A percentile compares a stretch with the other conserved stretches of the same genome.
Evolutionary conservation across 176 grass and related monocot genomes (phyloP).

Genomic region (Leersia perrieri): DNA sequence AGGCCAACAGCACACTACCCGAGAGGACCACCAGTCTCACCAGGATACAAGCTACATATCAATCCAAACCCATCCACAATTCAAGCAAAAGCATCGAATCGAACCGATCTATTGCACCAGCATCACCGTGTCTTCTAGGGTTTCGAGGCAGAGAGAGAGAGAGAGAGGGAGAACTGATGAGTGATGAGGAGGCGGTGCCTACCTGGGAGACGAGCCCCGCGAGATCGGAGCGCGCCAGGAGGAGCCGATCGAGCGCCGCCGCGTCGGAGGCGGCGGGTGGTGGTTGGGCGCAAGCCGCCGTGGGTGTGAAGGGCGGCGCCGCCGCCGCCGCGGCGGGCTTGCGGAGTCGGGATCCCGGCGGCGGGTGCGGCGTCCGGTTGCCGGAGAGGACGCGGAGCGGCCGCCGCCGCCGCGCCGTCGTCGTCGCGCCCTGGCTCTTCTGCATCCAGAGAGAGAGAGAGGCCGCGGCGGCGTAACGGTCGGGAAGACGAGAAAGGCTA

Average conservation of each 20-base stretch:
- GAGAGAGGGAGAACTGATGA: neutral
- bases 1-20: neutral
- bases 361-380: slow-evolving; percentile 29
- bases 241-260: slow-evolving; percentile 50
- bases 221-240: slow-evolving; percentile 46
- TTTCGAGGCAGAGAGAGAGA: no score
- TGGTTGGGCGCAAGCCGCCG: neutral
- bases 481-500: slow-evolving; percentile 27
- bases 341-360: slow-evolving; percentile 16
- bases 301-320: neutral
- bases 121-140: neutral
- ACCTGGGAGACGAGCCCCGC: slow-evolving; percentile 53
- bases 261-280: slow-evolving; percentile 6
- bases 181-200: neutral
- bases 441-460: slow-evolving; percentile 6
- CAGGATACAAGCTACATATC: neutral
- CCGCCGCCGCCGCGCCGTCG: slow-evolving; percentile 53
- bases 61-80: neutral
- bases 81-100: neutral
- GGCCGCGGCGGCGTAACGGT: slow-evolving; percentile 35
- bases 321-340: slow-evolving; percentile 12
- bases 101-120: neutral
- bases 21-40: neutral
- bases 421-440: slow-evolving; percentile 48
- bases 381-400: slow-evolving; percentile 49